Percentiles rank a stretch among this genome's conserved stretches.
These are phyloP conservation scores for Mucor indicus DNA, from an alignment of 371 early-diverging fungal genomes.

Conservation along the genomic window DNA sequence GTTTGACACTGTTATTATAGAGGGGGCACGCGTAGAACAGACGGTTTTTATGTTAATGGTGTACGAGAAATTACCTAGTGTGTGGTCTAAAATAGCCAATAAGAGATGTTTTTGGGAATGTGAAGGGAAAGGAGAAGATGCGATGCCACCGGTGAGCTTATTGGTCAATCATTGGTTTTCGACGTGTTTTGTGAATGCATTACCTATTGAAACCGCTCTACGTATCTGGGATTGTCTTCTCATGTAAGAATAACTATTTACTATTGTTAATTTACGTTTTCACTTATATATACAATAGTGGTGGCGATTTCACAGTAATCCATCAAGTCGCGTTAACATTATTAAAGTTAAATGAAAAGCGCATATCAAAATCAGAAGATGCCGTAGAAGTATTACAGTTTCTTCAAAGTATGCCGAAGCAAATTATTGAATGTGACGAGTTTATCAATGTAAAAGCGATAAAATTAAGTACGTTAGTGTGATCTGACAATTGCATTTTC, in stretches of 20 bases:
- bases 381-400: slow-evolving; percentile 64
- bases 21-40: slow-evolving; percentile 75
- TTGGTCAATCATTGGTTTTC: slow-evolving; percentile 85
- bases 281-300: slow-evolving; percentile 8
- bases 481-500: neutral
- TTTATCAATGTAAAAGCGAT: slow-evolving; percentile 55
- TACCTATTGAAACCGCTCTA: slow-evolving; percentile 76
- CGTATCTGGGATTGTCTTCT: slow-evolving; percentile 84
- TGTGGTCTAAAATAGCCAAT: slow-evolving; percentile 52
- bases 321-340: slow-evolving; percentile 77
- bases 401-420: slow-evolving; percentile 63
- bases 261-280: neutral
- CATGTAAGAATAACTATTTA: slow-evolving; percentile 43
- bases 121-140: slow-evolving; percentile 40
- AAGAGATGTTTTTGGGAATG: slow-evolving; percentile 55
- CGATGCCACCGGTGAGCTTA: slow-evolving; percentile 70
- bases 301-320: slow-evolving; percentile 77
- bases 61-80: slow-evolving; percentile 55
- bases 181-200: slow-evolving; percentile 74
- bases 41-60: slow-evolving; percentile 67
- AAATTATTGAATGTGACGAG: slow-evolving; percentile 66
- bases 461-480: neutral
- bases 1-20: slow-evolving; percentile 78
- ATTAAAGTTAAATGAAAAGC: slow-evolving; percentile 66
- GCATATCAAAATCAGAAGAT: slow-evolving; percentile 59